These are phyloP conservation scores for Annulohypoxylon stygium DNA, from an alignment of 495 filamentous ascomycete species.

Conservation along the genomic window DNA sequence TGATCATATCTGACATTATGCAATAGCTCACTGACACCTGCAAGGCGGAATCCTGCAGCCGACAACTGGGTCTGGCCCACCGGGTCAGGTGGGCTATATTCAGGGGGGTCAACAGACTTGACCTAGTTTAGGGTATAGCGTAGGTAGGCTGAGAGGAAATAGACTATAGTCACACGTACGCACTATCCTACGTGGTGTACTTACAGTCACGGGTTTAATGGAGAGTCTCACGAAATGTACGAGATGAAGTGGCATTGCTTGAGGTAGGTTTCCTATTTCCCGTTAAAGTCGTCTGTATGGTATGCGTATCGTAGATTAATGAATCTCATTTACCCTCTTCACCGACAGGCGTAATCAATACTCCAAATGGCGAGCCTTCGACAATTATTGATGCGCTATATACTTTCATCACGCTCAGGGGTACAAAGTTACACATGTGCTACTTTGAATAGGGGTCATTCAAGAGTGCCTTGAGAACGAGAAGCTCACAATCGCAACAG, in stretches of 20 bases:
- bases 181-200: not conserved
- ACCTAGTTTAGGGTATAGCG: not conserved
- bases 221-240: not conserved
- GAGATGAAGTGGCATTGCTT: not conserved
- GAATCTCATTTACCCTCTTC: not conserved
- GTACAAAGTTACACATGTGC: not conserved
- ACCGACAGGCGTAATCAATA: not conserved
- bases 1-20: not conserved
- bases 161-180: not conserved
- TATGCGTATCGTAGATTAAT: not conserved
- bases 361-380: not conserved
- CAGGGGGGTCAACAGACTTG: slow-evolving; percentile 4
- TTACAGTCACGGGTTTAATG: not conserved
- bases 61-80: not conserved
- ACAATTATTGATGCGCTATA: not conserved
- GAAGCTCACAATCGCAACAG: not conserved
- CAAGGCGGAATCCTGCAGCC: not conserved
- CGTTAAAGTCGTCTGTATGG: not conserved
- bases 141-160: not conserved
- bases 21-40: not conserved
- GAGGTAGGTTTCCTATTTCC: not conserved
- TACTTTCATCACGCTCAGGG: not conserved
- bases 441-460: not conserved
- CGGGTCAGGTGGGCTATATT: not conserved
- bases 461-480: not conserved